phyloP scores from a whole-genome alignment of 176 grass and related monocot genomes.

The Aegilops speltoides region DNA sequence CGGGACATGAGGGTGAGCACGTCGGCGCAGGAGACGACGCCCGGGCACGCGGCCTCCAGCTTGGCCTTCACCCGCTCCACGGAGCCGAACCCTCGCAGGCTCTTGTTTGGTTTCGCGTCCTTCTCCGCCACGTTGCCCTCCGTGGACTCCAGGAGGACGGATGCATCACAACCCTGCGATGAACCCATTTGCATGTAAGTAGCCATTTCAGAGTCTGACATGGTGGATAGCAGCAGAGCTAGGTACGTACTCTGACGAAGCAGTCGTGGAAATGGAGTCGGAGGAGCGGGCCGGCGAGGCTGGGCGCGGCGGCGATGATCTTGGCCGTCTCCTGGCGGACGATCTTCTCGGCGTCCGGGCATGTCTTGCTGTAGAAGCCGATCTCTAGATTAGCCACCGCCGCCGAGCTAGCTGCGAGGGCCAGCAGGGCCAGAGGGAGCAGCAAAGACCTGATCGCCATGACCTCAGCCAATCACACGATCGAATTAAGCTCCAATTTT shows the following conservation, averaged over 20 bases:
- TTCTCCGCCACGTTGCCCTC: not conserved
- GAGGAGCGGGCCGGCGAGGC: constrained; percentile 28
- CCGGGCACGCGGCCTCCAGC: constrained; percentile 3
- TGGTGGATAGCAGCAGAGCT: too few species aligned
- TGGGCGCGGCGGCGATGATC: not conserved
- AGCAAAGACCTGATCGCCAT: not conserved
- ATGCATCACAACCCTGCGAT: not conserved
- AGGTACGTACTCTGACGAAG: constrained; percentile 39
- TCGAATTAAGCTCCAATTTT: too few species aligned
- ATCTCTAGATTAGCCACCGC: not conserved
- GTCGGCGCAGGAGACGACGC: constrained; percentile 16
- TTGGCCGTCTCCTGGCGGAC: not conserved
- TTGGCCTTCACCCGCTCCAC: not conserved
- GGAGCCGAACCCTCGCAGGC: constrained; percentile 12
- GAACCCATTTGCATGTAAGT: not conserved
- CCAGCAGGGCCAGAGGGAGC: not conserved
- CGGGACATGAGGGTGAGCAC: constrained; percentile 1
- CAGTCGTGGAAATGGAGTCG: constrained; percentile 78
- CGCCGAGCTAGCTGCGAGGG: not conserved
- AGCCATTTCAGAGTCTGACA: too few species aligned
- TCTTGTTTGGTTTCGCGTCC: constrained; percentile 4
- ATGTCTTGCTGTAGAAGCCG: not conserved
- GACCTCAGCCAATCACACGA: too few species aligned
- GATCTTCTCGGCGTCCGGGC: not conserved
- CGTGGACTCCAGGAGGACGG: not conserved